These are phyloP conservation scores for Phialophora macrospora DNA, from an alignment of 2,329 filamentous ascomycete species.

Conservation along the genomic window DNA sequence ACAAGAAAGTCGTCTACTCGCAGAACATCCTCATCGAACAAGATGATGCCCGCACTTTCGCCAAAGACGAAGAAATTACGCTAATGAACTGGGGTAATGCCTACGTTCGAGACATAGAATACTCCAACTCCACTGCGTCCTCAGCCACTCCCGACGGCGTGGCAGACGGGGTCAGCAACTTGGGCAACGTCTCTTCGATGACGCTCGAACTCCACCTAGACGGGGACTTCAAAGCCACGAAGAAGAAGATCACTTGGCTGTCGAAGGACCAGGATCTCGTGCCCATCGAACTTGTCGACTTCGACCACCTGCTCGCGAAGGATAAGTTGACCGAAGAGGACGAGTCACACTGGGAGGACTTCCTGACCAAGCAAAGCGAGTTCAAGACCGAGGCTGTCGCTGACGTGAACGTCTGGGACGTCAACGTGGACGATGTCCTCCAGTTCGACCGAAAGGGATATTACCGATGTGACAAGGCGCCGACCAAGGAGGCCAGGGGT, in stretches of 20 bases:
- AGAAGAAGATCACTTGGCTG: conserved; percentile 91
- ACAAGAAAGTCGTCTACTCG: conserved; percentile 44
- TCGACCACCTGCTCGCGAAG: conserved; percentile 94
- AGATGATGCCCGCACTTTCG: conserved; percentile 43
- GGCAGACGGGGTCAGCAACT: conserved; percentile 33
- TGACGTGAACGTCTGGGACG: conserved; percentile 72
- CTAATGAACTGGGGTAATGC: conserved; percentile 46
- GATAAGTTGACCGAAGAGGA: conserved; percentile 82
- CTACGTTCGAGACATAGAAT: conserved; percentile 38
- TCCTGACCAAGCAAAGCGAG: conserved; percentile 72
- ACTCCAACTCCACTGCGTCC: conserved; percentile 31
- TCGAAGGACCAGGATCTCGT: conserved; percentile 73
- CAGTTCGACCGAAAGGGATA: conserved; percentile 88
- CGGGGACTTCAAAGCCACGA: conserved; percentile 84
- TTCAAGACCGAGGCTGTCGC: conserved; percentile 72
- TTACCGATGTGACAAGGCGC: conserved; percentile 71
- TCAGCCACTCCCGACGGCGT: conserved; percentile 35
- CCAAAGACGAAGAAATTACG: conserved; percentile 44
- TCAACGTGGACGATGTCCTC: conserved; percentile 83
- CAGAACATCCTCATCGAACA: conserved; percentile 43
- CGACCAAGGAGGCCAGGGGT: conserved; percentile 31
- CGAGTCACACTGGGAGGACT: conserved; percentile 74
- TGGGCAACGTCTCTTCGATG: conserved; percentile 65
- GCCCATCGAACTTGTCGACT: conserved; percentile 85
- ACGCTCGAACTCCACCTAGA: conserved; percentile 79